These are phyloP conservation scores for Paraphaeosphaeria minitans DNA, from an alignment of 2,329 filamentous ascomycete genomes.

Conservation along the genomic window DNA sequence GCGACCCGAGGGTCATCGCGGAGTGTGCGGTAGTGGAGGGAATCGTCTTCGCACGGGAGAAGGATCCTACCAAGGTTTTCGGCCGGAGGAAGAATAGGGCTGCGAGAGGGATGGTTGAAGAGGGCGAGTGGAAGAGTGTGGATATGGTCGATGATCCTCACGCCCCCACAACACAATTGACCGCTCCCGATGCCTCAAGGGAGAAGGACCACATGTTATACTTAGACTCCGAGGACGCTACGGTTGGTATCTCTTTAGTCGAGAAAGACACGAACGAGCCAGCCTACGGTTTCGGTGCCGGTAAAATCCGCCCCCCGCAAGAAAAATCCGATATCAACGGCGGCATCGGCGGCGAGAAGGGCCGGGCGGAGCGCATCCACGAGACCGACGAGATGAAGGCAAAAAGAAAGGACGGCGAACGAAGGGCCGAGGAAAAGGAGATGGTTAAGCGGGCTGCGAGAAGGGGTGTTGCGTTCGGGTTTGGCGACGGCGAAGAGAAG, in stretches of 20 bases:
- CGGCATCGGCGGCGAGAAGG: constrained; percentile 62
- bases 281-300: constrained; percentile 36
- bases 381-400: constrained; percentile 59
- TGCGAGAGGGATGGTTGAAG: constrained; percentile 46
- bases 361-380: constrained; percentile 57
- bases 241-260: constrained; percentile 22
- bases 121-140: constrained; percentile 50
- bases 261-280: constrained; percentile 1
- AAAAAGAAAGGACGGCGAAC: constrained; percentile 57
- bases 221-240: constrained; percentile 14
- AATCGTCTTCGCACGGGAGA: constrained; percentile 54
- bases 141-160: constrained; percentile 50
- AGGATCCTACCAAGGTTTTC: constrained; percentile 53
- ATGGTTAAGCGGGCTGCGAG: constrained; percentile 67
- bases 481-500: constrained; percentile 39
- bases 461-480: constrained; percentile 63
- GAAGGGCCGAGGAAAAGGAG: constrained; percentile 58
- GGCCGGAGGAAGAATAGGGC: constrained; percentile 55
- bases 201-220: constrained; percentile 24
- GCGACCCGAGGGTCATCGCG: constrained; percentile 58
- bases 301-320: constrained; percentile 49
- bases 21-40: constrained; percentile 58
- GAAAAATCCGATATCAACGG: constrained; percentile 59
- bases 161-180: not conserved
- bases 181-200: constrained; percentile 7